Evolutionary conservation across 768 basidiomycete species (phyloP).

Genomic region (Rhodotorula paludigena): DNA sequence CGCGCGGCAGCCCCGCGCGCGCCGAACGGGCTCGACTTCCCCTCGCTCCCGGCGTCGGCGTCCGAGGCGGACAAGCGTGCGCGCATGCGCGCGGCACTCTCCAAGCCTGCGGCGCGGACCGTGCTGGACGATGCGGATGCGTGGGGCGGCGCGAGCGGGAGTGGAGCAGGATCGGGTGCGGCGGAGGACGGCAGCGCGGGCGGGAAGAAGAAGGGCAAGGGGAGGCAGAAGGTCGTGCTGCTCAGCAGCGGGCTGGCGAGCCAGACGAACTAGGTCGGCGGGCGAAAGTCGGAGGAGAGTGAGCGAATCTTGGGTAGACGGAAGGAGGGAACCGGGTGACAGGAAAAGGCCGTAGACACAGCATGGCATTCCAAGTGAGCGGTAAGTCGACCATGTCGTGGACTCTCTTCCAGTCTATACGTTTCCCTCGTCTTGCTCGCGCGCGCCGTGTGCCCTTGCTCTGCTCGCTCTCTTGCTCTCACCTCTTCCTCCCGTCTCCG

Average conservation of each 20-base stretch:
- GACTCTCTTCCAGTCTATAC: no score
- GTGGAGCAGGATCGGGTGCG: not conserved
- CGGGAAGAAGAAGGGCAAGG: constrained; percentile 25
- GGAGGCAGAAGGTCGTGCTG: constrained; percentile 23
- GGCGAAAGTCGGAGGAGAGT: not conserved
- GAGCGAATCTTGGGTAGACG: no score
- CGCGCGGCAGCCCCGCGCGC: not conserved
- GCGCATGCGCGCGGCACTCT: constrained; percentile 18
- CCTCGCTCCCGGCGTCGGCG: constrained; percentile 5
- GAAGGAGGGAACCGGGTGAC: no score
- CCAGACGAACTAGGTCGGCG: not conserved
- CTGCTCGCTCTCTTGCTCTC: no score
- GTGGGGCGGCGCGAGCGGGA: not conserved
- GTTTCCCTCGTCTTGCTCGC: no score
- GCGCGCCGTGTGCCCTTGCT: no score
- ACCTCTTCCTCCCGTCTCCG: not conserved
- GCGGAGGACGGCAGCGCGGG: not conserved
- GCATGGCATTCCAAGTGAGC: no score
- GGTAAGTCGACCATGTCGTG: no score
- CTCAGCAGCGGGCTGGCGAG: constrained; percentile 25
- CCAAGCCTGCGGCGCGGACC: constrained; percentile 17
- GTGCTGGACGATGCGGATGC: constrained; percentile 4
- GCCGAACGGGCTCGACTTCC: constrained; percentile 24
- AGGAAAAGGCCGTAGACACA: no score
- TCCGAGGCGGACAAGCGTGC: constrained; percentile 10